Base-by-base conservation (phyloP, 2,329 filamentous ascomycete genomes). In the Aspergillus pseudoviridinutans region DNA sequence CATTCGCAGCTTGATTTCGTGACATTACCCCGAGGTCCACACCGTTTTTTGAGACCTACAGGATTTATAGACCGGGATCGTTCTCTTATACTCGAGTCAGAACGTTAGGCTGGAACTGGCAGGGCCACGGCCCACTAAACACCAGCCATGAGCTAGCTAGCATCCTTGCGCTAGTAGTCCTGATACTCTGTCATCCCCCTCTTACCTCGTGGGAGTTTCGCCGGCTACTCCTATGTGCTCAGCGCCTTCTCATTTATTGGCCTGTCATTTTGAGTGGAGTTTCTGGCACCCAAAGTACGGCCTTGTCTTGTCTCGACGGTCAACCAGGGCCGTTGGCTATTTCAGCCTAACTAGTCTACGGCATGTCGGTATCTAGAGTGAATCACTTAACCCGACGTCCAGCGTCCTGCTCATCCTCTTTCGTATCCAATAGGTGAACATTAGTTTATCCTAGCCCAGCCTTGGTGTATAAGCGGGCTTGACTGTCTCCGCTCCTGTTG, bases 261-360 rank as follows among this genome's bases (percentile, higher is more conserved):
- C 50, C 57, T 63, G 55, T 55, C 61, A 51, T 44, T 27, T 27
- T 49, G 50, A 44, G 63, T 65, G 63, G 63, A 63, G 62, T 58
- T 63, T 61, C 55, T 64, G 61, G 61, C 61, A 63, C 61, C 61
- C 62, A 59, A 63, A 61, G 59, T 65, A 64, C 63, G 54, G 60
- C 57, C 58, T 59, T 42, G 55, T 38, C 32, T 38, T 38, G 32
- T 17, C 14, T 38, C 59, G 58, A 54, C 58, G 59, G 50, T 51
- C 63, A 60, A 64, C 62, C 60, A 57, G 64, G 62, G 62, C 59
- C 35, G 3, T 47, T 47, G 20, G 44, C 20, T 25, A 24, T 47
- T 47, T 24, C 20, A 47, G 44, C 24, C 44, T 47, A 27, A 24
- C n/a, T 27, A 8, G 44, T 47, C 44, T 10, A 46, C 42, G 24